phyloP scores from a whole-genome alignment of 2,329 filamentous ascomycete genomes.

The Proliferodiscus dingleyae region DNA sequence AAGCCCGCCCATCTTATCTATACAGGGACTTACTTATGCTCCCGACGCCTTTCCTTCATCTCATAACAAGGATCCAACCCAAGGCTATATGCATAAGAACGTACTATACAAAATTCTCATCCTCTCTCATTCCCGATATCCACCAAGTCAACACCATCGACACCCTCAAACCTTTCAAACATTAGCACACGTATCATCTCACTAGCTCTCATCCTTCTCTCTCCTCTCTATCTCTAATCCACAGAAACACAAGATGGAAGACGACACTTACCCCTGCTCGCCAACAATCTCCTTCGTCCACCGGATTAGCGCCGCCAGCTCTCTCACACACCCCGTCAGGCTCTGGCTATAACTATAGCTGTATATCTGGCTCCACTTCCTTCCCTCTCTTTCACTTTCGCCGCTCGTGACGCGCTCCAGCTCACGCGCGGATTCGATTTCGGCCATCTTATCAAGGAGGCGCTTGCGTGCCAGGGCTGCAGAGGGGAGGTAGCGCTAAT shows the following conservation, averaged over 20 bases:
- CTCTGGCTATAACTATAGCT: conserved; percentile 50
- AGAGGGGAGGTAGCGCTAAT: conserved; percentile 48
- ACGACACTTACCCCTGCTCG: conserved; percentile 39
- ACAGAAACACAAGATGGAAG: background rate
- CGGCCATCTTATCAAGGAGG: conserved; percentile 45
- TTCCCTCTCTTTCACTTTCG: conserved; percentile 27
- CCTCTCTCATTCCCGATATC: conserved; percentile 8
- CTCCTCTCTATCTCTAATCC: background rate
- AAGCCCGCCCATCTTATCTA: too few relatives aligned
- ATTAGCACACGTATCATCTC: background rate
- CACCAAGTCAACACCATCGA: conserved; percentile 11
- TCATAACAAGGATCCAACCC: too few relatives aligned
- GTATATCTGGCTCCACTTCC: conserved; percentile 53
- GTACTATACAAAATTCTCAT: too few relatives aligned
- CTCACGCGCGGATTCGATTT: conserved; percentile 37
- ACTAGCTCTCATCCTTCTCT: background rate
- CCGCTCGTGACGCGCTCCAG: conserved; percentile 4
- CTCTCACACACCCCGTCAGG: conserved; percentile 47
- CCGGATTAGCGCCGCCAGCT: conserved; percentile 49
- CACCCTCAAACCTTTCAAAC: conserved; percentile 15
- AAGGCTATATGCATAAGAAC: too few relatives aligned
- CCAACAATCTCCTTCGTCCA: conserved; percentile 55
- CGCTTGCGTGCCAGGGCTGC: conserved; percentile 49
- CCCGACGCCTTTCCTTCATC: too few relatives aligned
- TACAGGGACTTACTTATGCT: too few relatives aligned